Base-by-base conservation (phyloP, 2,329 filamentous ascomycete species). In the Diaporthe destruens region DNA sequence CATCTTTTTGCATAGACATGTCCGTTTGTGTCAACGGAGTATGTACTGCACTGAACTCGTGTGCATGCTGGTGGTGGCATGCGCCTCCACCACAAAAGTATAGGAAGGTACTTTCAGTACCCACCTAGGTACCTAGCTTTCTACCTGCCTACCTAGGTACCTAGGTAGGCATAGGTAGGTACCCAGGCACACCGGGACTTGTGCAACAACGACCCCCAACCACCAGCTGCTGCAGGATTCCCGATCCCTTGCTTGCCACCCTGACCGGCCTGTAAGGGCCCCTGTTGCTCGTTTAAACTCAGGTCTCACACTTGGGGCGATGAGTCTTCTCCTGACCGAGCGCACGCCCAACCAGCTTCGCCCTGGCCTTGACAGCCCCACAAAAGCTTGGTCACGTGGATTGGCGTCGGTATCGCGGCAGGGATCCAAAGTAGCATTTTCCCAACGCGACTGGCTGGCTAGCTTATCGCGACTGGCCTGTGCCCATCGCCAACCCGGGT, bases 361-460 rank as follows among this genome's bases (percentile, higher is more conserved):
- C 16, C 42, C 16, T 5, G 11, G 6, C 9, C 4, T 2, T 51
- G 29, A 16, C 11, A 25, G 65, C 29, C 66, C 72, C 72, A 34
- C 36, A 53, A 11, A 32, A 23, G 25, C 0, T 3, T 12, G 6
- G 20, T 74, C 72, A 74, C 72, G 71, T 70, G 72, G 29, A 6
- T 23, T 55, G 70, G 72, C 72, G 66, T 59, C 18, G 16, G 6
- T 29, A 55, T 42, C 63, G 71, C 71, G 65, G 65, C 54, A 59
- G 20, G 42, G 42, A 70, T 61, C 71, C 32, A 34, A 11, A 55
- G 39, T 67, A 20, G 7, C n/a, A n/a, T 18, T 49, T 49, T 53
- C 63, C 53, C 57, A 66, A 67, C 72, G 72, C 72, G 72, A 65
- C 59, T 65, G 67, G 72, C 72, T 72, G 70, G 72, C 61, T 44